Evolutionary conservation across 1,284 basidiomycete genomes (phyloP), one percentile per base, ranked within the genome.

Genomic region (Trichosporon sp.): DNA sequence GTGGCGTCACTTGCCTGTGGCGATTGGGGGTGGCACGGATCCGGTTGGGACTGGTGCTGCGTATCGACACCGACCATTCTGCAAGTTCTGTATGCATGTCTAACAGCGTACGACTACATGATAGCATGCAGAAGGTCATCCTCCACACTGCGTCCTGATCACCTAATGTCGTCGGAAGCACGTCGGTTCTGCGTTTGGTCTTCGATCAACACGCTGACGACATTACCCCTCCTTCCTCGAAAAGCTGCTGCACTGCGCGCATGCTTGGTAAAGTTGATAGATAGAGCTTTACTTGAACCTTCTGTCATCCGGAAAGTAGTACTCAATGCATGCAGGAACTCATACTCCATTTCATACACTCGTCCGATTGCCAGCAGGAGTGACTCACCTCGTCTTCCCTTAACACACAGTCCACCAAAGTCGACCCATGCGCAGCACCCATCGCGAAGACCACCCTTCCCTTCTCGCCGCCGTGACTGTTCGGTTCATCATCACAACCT

Each of bases 11-110:
- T 7, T 10, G 8, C 6, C 35, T 37, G 59, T 63, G 59, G 56
- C 56, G 56, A 61, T 32, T 61, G 51, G 19, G 19, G 51, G 51
- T 54, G 51, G 51, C 51, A 54, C 51, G 51, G 51, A 54, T 54
- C 51, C 51, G 51, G 21, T 54, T 6, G 51, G 6, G 3, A 1
- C 19, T 4, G 19, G 51, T 46, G 26, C 43, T 2, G 11, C 16
- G 4, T n/a, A 3, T n/a, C 14, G 40, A 16, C 16, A 3, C 2
- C 7, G 43, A 14, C 43, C 2, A 3, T 46, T n/a, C 43, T n/a
- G 43, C 16, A 4, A n/a, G 2, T 46, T 46, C 43, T 46, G 16
- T 14, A n/a, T 46, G 43, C 43, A 46, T 46, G 16, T 7, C 16
- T n/a, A n/a, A 14, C 5, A 6, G 7, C 16, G 16, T 37, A 37